Evolutionary conservation across 2,329 filamentous ascomycete species (phyloP), one percentile per base, ranked within the genome.

Genomic region (Coniochaeta sp.): DNA sequence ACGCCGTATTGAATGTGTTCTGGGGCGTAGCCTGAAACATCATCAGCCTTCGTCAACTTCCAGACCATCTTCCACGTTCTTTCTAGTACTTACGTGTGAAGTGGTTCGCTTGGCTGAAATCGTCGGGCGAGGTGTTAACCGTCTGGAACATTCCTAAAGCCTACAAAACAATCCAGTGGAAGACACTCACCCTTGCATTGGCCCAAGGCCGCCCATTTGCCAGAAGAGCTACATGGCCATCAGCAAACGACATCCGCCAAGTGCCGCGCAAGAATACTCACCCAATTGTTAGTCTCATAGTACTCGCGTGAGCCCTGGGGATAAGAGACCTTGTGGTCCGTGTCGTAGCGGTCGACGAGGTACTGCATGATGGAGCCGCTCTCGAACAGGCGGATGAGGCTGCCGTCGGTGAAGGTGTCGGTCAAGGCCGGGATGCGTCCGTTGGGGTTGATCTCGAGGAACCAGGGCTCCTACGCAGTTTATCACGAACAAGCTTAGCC

Each of bases 361-460:
- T 96, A 96, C 73, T 92, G 86, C 76, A 96, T 79, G 70, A 96
- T 95, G 64, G 88, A 85, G 60, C 90, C 91, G 64, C 86, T 90
- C 75, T 96, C 92, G 70, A 96, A 96, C 19, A 96, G 72, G 60
- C 83, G 81, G 70, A 96, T 91, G 36, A 79, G 77, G 71, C 89
- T 78, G 66, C 90, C 90, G 71, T 95, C 87, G 5, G 79, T 79
- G 71, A 90, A 88, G 7, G 81, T 89, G 74, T 96, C 92, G 8
- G 90, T 95, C 57, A 96, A 69, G 60, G 92, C 92, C 4, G 92
- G 93, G 67, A 96, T 96, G 65, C 92, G 89, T 64, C 92, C 92
- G 72, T 96, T 96, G 64, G 92, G 92, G 75, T 96, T 96, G 76
- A 96, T 96, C 58, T 87, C 86, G 30, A 96, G 82, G 75, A 93